Conservation (phyloP, 164 flowering plant genomes). For the Taxillus chinensis region DNA sequence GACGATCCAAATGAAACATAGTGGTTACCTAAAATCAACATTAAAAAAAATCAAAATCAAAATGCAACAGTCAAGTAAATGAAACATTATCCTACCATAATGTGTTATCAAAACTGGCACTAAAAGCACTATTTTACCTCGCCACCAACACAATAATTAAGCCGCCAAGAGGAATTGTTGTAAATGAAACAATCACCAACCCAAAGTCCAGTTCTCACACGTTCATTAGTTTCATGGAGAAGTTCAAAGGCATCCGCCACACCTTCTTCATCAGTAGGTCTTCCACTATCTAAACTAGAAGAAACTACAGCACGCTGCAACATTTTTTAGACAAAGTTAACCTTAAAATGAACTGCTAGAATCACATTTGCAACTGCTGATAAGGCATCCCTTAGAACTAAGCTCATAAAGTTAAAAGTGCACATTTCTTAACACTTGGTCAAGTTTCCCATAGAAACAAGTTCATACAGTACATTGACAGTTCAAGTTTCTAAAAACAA, state of each 20-base stretch:
- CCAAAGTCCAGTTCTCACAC: slow-evolving; percentile 95
- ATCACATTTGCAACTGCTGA: too few species aligned
- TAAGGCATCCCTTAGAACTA: too few species aligned
- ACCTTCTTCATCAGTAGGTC: slow-evolving; percentile 83
- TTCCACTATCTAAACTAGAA: slow-evolving; percentile 75
- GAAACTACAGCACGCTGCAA: slow-evolving; percentile 83
- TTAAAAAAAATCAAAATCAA: neutral
- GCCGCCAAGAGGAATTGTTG: slow-evolving; percentile 89
- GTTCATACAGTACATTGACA: too few species aligned
- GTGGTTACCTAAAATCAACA: slow-evolving; percentile 67
- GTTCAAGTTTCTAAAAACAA: too few species aligned
- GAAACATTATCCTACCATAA: too few species aligned
- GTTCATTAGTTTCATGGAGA: slow-evolving; percentile 86
- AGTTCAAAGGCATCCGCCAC: slow-evolving; percentile 96
- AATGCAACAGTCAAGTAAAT: too few species aligned
- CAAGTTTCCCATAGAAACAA: too few species aligned
- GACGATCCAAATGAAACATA: slow-evolving; percentile 97
- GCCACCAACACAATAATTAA: slow-evolving; percentile 98
- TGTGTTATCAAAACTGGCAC: too few species aligned
- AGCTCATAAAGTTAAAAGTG: too few species aligned
- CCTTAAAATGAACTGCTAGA: neutral
- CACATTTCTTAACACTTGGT: too few species aligned
- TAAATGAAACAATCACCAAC: slow-evolving; percentile 96
- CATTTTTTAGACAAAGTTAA: slow-evolving; percentile 5
- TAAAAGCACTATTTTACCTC: slow-evolving; percentile 46